phyloP scores from a whole-genome alignment of 768 basidiomycete species.

The Mycena kentingensis region DNA sequence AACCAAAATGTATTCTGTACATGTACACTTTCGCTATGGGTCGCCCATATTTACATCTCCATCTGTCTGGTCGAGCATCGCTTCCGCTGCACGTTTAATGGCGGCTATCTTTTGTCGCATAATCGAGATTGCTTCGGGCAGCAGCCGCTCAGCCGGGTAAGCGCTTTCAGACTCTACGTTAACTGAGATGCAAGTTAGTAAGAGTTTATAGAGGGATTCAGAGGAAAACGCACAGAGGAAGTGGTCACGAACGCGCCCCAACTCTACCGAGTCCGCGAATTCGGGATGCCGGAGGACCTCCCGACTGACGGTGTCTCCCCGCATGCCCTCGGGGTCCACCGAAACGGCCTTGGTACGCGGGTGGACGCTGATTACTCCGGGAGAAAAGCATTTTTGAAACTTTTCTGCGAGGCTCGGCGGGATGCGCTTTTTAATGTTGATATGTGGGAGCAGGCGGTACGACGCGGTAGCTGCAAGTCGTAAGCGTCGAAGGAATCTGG shows the following conservation, averaged over 20 bases:
- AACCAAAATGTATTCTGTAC: too few relatives aligned
- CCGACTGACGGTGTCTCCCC: conserved; percentile 87
- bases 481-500: not conserved
- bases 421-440: conserved; percentile 75
- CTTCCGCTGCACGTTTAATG: conserved; percentile 60
- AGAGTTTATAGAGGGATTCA: conserved; percentile 1
- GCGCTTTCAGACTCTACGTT: conserved; percentile 90
- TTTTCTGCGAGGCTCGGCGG: conserved; percentile 76
- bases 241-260: conserved; percentile 86
- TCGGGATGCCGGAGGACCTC: conserved; percentile 93
- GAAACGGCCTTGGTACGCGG: conserved; percentile 57
- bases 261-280: conserved; percentile 79
- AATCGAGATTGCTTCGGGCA: conserved; percentile 78
- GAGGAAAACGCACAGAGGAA: conserved; percentile 75
- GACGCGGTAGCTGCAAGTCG: conserved; percentile 79
- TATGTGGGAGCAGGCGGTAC: conserved; percentile 88
- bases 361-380: conserved; percentile 72
- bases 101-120: conserved; percentile 77
- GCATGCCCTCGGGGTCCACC: conserved; percentile 64
- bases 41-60: conserved; percentile 61
- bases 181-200: conserved; percentile 47
- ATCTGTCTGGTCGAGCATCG: conserved; percentile 47
- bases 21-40: conserved; percentile 22
- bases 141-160: conserved; percentile 80
- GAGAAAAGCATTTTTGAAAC: conserved; percentile 87